Percentiles rank a stretch among this genome's conserved stretches.
These are phyloP conservation scores for Globisporangium polare DNA, from an alignment of 352 stramenopile species.

Conservation along the genomic window DNA sequence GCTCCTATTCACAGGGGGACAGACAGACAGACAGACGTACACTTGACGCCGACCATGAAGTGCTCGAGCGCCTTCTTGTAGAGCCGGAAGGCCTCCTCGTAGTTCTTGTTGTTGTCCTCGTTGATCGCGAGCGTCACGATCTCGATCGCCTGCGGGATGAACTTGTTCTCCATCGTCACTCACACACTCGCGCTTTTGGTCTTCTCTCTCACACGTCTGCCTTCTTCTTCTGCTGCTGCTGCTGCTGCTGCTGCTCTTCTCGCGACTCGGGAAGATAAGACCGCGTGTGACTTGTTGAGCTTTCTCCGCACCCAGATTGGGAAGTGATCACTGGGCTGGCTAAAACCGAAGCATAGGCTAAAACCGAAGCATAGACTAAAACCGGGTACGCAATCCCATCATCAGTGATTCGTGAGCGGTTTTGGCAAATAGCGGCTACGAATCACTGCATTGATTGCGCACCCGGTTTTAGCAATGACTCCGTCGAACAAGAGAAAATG, in stretches of 20 bases:
- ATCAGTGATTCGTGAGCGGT: no score
- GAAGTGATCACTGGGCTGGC: no score
- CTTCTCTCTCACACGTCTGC: background rate
- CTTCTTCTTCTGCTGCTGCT: no score
- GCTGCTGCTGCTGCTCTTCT: slow-evolving; percentile 1
- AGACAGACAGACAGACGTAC: slow-evolving; percentile 28
- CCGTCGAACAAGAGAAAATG: background rate
- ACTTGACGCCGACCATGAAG: slow-evolving; percentile 89
- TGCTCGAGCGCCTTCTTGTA: slow-evolving; percentile 90
- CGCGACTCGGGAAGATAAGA: background rate
- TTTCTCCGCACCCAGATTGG: slow-evolving; percentile 4
- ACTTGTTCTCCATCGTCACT: slow-evolving; percentile 85
- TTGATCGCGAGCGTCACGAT: slow-evolving; percentile 86
- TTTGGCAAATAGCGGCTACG: no score
- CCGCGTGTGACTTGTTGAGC: background rate
- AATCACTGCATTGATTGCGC: no score
- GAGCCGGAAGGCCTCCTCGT: slow-evolving; percentile 79
- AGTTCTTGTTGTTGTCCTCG: slow-evolving; percentile 89
- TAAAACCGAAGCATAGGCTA: no score
- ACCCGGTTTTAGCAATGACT: no score
- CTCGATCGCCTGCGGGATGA: slow-evolving; percentile 89
- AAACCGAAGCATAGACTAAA: no score
- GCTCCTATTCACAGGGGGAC: background rate
- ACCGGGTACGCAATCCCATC: no score
- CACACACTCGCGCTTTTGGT: background rate